Base-by-base conservation (phyloP, 2,329 filamentous ascomycete species). In the Sarocladium kiliense region DNA sequence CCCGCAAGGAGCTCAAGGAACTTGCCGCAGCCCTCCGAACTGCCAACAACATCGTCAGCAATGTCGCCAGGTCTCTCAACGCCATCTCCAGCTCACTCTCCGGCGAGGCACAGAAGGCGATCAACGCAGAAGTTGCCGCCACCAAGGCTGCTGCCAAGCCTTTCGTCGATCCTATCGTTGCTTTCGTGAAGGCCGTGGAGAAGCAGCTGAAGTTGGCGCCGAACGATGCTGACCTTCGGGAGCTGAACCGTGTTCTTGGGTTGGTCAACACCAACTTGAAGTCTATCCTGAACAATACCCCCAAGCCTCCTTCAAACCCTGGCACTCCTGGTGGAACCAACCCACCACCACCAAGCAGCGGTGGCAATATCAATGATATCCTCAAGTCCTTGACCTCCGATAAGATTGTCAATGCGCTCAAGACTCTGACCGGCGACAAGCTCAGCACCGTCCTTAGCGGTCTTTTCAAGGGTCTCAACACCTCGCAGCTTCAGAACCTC, bases 141-240 rank as follows among this genome's bases (percentile, higher is more conserved):
- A 39, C 49, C 4, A 53, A 53, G 30, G 30, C 12, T 36, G 49
- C 30, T 12, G 27, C 49, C 4, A 53, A 53, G 49, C 49, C 49
- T n/a, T 36, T 53, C 11, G 49, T 53, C 37, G 49, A 53, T 53
- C 49, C 49, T 37, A 26, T 53, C 49, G 14, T 10, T 11, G 49
- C 32, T 36, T 37, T 53, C 25, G 27, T 39, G 3, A 50, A 19
- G 7, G 45, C 25, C 6, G 45, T 50, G 10, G 27, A 18, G 14
- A 50, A 30, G 23, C 25, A 30, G 25, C 25, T 50, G 27, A 50
- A 50, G 45, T 14, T 50, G n/a, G 10, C n/a, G 11, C 45, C 45
- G 6, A 50, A 34, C 19, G 27, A 36, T 30, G 32, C 19, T 3
- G 49, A 53, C n/a, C 30, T 53, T 16, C 19, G 11, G n/a, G 49